Evolutionary conservation across 176 grass and related monocot species (phyloP).

Genomic region (Musa schizocarpa): DNA sequence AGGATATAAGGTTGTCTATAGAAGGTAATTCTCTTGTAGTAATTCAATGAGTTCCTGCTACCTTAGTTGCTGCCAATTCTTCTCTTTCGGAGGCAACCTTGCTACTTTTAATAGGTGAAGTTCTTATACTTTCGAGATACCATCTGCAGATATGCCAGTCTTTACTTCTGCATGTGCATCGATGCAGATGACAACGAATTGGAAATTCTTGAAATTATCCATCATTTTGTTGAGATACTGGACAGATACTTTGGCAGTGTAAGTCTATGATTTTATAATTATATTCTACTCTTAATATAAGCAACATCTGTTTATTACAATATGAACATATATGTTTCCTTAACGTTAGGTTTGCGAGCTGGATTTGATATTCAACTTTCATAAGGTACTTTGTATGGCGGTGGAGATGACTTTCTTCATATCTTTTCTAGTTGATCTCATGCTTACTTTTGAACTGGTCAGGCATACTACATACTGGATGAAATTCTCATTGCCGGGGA

Average conservation of each 20-base stretch:
- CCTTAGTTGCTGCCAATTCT: neutral
- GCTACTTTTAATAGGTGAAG: neutral
- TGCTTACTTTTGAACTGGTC: conserved; percentile 20
- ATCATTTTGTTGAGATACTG: conserved; percentile 94
- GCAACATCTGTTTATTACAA: neutral
- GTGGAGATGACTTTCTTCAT: neutral
- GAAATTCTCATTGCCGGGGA: conserved; percentile 93
- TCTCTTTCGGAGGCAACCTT: neutral
- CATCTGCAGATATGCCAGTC: conserved; percentile 75
- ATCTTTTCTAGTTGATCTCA: neutral
- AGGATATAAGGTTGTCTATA: conserved; percentile 93
- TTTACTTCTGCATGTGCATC: conserved; percentile 99
- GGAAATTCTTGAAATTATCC: conserved; percentile 92
- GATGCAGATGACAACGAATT: conserved; percentile 94
- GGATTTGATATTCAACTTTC: conserved; percentile 99
- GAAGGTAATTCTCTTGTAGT: conserved; percentile 46
- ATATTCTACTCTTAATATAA: neutral
- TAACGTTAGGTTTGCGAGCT: conserved; percentile 75
- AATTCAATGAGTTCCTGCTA: neutral
- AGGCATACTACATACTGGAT: conserved; percentile 98
- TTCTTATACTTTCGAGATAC: neutral
- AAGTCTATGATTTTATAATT: conserved; percentile 18
- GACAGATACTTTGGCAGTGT: conserved; percentile 99
- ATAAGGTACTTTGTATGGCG: conserved; percentile 53
- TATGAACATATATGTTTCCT: neutral